Evolutionary conservation across 768 basidiomycete genomes (phyloP).

Genomic region (Russula sp.): DNA sequence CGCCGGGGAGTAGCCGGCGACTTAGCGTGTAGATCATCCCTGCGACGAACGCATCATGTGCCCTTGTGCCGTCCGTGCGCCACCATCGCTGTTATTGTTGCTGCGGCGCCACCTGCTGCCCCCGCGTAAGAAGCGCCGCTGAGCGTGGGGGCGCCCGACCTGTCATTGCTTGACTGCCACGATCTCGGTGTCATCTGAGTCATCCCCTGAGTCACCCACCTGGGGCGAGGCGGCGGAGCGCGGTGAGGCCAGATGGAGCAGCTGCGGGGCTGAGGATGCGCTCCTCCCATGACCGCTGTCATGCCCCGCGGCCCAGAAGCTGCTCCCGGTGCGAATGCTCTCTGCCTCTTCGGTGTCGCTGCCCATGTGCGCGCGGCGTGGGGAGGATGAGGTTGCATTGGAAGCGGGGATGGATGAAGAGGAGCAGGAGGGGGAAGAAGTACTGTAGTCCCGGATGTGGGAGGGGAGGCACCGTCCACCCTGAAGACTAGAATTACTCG

Average conservation of each 20-base stretch:
- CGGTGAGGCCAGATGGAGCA: constrained; percentile 22
- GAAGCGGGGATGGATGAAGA: constrained; percentile 20
- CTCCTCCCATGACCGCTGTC: constrained; percentile 48
- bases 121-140: not conserved
- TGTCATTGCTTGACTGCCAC: constrained; percentile 31
- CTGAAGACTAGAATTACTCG: constrained; percentile 82
- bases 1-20: constrained; percentile 61
- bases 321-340: constrained; percentile 62
- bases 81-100: not conserved
- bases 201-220: constrained; percentile 54
- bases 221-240: constrained; percentile 25
- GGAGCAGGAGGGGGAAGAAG: constrained; percentile 24
- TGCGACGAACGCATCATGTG: constrained; percentile 75
- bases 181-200: constrained; percentile 30
- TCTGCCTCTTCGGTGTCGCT: constrained; percentile 30
- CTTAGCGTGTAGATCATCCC: constrained; percentile 84
- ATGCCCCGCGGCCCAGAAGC: constrained; percentile 62
- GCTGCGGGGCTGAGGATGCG: constrained; percentile 39
- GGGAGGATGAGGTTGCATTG: not conserved
- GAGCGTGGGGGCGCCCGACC: constrained; percentile 23
- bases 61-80: constrained; percentile 63
- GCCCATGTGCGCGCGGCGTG: not conserved
- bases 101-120: constrained; percentile 6
- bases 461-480: constrained; percentile 56
- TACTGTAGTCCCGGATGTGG: constrained; percentile 26